phyloP scores from a whole-genome alignment of 352 stramenopile species.

The Phytophthora hybrid region DNA sequence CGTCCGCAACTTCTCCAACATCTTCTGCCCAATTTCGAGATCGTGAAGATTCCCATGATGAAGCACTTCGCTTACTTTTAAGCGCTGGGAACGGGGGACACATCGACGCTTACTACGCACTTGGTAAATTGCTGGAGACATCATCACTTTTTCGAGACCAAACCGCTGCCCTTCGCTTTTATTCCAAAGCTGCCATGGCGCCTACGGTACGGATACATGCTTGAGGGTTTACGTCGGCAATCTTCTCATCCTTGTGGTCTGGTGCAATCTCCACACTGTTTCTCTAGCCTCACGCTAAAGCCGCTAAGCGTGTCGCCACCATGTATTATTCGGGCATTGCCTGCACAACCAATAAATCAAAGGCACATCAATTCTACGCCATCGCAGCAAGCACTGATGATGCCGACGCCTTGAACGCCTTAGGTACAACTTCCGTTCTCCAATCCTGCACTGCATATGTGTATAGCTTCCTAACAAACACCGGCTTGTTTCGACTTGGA shows the following conservation, averaged over 20 bases:
- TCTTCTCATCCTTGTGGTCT: not conserved
- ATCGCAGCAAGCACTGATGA: constrained; percentile 64
- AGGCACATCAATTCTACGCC: constrained; percentile 61
- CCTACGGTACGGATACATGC: constrained; percentile 20
- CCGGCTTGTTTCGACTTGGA: not conserved
- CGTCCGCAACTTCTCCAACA: not conserved
- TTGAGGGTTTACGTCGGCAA: too few species aligned
- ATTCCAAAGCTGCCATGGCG: constrained; percentile 58
- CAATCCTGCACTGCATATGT: not conserved
- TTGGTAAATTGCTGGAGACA: constrained; percentile 66
- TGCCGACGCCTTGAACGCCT: constrained; percentile 70
- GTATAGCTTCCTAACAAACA: constrained; percentile 4
- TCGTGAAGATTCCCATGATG: constrained; percentile 65
- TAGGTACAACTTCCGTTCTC: constrained; percentile 44
- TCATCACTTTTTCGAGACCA: constrained; percentile 60
- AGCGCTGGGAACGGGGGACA: constrained; percentile 52
- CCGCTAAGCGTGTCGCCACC: constrained; percentile 61
- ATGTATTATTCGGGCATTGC: constrained; percentile 75
- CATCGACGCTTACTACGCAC: constrained; percentile 48
- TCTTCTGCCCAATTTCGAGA: constrained; percentile 49
- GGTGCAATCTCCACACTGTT: not conserved
- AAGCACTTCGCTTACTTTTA: constrained; percentile 67
- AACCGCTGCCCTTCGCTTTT: constrained; percentile 64
- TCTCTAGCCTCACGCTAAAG: constrained; percentile 47
- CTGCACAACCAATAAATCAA: constrained; percentile 55